These are phyloP conservation scores for Tricholoma matsutake DNA, from an alignment of 768 basidiomycete genomes.

Conservation along the genomic window DNA sequence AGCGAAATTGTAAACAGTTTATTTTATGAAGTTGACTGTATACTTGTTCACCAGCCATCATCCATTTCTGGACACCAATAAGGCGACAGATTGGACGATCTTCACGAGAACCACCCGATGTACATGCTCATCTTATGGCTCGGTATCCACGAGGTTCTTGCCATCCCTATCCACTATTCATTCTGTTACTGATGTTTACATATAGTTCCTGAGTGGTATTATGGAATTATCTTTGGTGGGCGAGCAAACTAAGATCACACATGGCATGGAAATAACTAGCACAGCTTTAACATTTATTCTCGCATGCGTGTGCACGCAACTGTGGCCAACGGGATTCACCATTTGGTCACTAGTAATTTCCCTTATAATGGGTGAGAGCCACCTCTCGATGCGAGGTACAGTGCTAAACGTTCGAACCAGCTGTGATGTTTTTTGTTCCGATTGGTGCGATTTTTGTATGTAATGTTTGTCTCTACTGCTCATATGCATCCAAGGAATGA, in stretches of 20 bases:
- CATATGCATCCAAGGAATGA: slow-evolving; percentile 42
- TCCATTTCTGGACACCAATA: slow-evolving; percentile 58
- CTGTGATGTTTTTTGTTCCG: slow-evolving; percentile 63
- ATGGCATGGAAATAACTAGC: not conserved
- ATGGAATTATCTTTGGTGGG: slow-evolving; percentile 46
- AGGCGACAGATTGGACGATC: slow-evolving; percentile 47
- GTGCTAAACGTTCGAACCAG: slow-evolving; percentile 19
- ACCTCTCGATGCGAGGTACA: not conserved
- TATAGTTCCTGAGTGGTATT: slow-evolving; percentile 63
- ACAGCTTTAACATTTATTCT: slow-evolving; percentile 55
- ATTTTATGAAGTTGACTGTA: not conserved
- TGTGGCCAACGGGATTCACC: slow-evolving; percentile 67
- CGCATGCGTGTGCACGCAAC: slow-evolving; percentile 54
- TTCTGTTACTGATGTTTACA: not conserved
- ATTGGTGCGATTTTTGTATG: slow-evolving; percentile 44
- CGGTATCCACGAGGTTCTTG: slow-evolving; percentile 44
- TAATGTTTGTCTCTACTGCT: not conserved
- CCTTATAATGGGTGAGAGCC: slow-evolving; percentile 38
- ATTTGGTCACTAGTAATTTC: slow-evolving; percentile 64
- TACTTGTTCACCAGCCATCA: slow-evolving; percentile 30
- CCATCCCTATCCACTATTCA: not conserved
- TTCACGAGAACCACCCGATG: slow-evolving; percentile 53
- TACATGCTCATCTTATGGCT: slow-evolving; percentile 60
- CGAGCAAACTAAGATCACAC: not conserved
- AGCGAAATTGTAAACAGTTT: not conserved